Percentiles rank a stretch among this genome's conserved stretches.
Conservation (phyloP, 805 yeast species). For the Cyberlindnera euphorbiiphila region DNA sequence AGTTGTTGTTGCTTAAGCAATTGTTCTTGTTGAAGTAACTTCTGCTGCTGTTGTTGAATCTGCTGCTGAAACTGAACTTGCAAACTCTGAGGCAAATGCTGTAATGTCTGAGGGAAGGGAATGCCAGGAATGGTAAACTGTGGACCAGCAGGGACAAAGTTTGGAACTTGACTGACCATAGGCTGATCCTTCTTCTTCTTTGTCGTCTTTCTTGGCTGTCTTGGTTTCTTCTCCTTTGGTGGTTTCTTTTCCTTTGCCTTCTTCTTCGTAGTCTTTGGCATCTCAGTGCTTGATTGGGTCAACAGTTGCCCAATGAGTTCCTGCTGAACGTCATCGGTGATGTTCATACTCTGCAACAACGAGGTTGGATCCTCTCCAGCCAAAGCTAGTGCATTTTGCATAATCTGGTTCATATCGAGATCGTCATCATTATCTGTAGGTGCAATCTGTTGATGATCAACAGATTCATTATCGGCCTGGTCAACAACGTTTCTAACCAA, state of each 20-base stretch:
- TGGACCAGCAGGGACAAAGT: slow-evolving; percentile 20
- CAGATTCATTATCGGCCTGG: slow-evolving; percentile 24
- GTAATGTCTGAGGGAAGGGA: slow-evolving; percentile 23
- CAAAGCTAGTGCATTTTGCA: slow-evolving; percentile 74
- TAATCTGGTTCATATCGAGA: slow-evolving; percentile 65
- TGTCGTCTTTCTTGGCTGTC: slow-evolving; percentile 27
- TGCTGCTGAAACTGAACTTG: slow-evolving; percentile 26
- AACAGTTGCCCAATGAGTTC: slow-evolving; percentile 22
- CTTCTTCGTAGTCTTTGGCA: slow-evolving; percentile 16
- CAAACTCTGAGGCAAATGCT: slow-evolving; percentile 20
- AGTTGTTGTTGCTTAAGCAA: slow-evolving; percentile 8
- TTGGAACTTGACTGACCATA: slow-evolving; percentile 23
- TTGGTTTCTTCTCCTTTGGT: slow-evolving; percentile 26
- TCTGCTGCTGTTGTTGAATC: slow-evolving; percentile 24
- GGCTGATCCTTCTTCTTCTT: slow-evolving; percentile 27
- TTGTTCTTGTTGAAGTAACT: slow-evolving; percentile 14
- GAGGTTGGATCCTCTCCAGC: slow-evolving; percentile 61
- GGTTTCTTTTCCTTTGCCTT: slow-evolving; percentile 23
- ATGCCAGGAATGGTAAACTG: slow-evolving; percentile 18
- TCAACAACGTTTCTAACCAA: slow-evolving; percentile 55
- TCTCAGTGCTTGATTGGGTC: slow-evolving; percentile 23
- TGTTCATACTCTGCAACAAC: slow-evolving; percentile 36
- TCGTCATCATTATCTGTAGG: slow-evolving; percentile 35
- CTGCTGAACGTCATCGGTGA: slow-evolving; percentile 17
- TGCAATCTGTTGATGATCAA: slow-evolving; percentile 9